Percentiles rank a stretch among this genome's conserved stretches.
Evolutionary conservation across 352 stramenopile genomes (phyloP).

Genomic region (Phytophthora pinifolia): DNA sequence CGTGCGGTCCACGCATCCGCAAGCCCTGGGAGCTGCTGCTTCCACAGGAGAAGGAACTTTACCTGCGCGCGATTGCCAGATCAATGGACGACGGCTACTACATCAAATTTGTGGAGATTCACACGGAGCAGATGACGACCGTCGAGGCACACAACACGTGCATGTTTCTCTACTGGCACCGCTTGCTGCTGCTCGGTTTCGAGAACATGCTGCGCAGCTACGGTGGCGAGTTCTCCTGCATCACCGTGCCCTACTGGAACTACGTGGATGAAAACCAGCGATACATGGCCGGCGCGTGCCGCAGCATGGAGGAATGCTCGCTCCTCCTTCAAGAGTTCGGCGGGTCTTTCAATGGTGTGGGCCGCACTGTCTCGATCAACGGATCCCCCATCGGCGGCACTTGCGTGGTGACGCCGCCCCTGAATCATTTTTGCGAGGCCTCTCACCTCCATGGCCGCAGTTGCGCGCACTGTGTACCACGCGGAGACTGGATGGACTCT

Average conservation of each 20-base stretch:
- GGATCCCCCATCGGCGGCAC: constrained; percentile 60
- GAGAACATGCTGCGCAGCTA: constrained; percentile 87
- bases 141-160: constrained; percentile 82
- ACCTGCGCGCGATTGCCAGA: constrained; percentile 67
- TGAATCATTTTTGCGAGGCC: constrained; percentile 81
- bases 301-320: constrained; percentile 76
- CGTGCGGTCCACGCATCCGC: constrained; percentile 71
- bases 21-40: constrained; percentile 74
- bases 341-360: constrained; percentile 43
- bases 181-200: constrained; percentile 73
- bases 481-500: constrained; percentile 55
- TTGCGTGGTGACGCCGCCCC: constrained; percentile 47
- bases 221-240: constrained; percentile 77
- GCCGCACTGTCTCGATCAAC: constrained; percentile 59
- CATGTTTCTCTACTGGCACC: constrained; percentile 91
- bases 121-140: constrained; percentile 84
- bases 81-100: constrained; percentile 85
- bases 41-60: constrained; percentile 65
- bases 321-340: constrained; percentile 70
- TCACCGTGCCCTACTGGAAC: constrained; percentile 89
- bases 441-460: constrained; percentile 33
- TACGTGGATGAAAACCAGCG: constrained; percentile 82
- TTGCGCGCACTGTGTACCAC: constrained; percentile 71
- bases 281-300: constrained; percentile 60
- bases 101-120: constrained; percentile 87